Evolutionary conservation across 768 basidiomycete genomes (phyloP).

Genomic region (Xanthoconium stramineum): DNA sequence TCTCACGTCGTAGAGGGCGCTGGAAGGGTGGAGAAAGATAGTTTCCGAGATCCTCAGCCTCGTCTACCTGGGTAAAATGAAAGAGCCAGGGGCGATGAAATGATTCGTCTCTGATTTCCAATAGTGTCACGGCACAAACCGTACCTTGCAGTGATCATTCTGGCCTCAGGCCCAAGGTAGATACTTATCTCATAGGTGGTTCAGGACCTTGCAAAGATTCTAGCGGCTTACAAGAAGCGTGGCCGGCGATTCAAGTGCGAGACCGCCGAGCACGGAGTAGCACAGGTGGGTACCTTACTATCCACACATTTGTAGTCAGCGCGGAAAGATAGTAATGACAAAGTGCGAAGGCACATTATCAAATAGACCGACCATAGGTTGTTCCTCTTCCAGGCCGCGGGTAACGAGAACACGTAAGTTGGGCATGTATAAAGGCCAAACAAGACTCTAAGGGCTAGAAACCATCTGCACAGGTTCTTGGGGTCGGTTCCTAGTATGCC

Average conservation of each 20-base stretch:
- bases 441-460: not conserved
- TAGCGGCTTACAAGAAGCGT: not conserved
- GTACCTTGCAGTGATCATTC: not conserved
- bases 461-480: not conserved
- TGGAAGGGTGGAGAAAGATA: not conserved
- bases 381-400: not conserved
- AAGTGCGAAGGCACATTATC: not conserved
- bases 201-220: not conserved
- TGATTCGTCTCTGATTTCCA: not conserved
- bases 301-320: not conserved
- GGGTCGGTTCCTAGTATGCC: slow-evolving; percentile 8
- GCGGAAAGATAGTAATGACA: not conserved
- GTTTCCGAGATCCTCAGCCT: not conserved
- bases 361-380: not conserved
- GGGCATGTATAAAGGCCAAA: not conserved
- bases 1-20: slow-evolving; percentile 2
- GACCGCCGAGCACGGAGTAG: slow-evolving; percentile 1
- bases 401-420: not conserved
- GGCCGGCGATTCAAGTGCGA: not conserved
- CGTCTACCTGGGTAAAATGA: not conserved
- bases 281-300: not conserved
- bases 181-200: not conserved
- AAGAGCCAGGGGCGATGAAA: not conserved
- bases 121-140: not conserved
- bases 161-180: too few species aligned